These are phyloP conservation scores for Colletotrichum falcatum DNA, from an alignment of 2,329 filamentous ascomycete species.

Conservation along the genomic window DNA sequence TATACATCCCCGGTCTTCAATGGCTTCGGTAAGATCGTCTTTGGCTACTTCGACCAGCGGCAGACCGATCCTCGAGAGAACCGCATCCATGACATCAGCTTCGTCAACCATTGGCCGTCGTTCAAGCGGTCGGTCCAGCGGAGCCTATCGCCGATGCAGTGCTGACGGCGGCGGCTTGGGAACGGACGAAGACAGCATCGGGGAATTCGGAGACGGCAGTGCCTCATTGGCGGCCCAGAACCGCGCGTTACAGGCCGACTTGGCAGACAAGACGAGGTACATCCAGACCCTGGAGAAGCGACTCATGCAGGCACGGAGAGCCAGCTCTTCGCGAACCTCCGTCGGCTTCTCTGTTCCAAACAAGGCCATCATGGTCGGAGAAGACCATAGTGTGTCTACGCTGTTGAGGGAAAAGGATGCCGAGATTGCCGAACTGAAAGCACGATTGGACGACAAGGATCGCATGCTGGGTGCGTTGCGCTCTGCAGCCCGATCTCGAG, in stretches of 20 bases:
- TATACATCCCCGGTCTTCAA: slow-evolving; percentile 58
- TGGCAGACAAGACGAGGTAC: slow-evolving; percentile 97
- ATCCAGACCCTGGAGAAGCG: slow-evolving; percentile 94
- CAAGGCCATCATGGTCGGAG: slow-evolving; percentile 76
- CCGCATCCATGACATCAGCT: slow-evolving; percentile 75
- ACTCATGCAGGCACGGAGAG: slow-evolving; percentile 87
- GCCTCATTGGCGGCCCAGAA: slow-evolving; percentile 89
- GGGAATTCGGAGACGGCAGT: slow-evolving; percentile 87
- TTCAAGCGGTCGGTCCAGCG: slow-evolving; percentile 62
- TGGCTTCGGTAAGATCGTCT: slow-evolving; percentile 75
- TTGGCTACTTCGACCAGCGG: slow-evolving; percentile 71
- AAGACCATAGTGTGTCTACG: slow-evolving; percentile 80
- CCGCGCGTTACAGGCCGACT: slow-evolving; percentile 90
- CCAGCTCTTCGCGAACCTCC: slow-evolving; percentile 89
- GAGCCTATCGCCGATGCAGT: slow-evolving; percentile 57
- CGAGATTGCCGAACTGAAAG: slow-evolving; percentile 91
- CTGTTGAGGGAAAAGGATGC: slow-evolving; percentile 88
- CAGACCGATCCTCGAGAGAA: slow-evolving; percentile 68
- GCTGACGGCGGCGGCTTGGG: slow-evolving; percentile 54
- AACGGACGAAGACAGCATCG: slow-evolving; percentile 77
- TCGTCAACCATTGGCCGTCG: slow-evolving; percentile 69
- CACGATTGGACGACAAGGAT: slow-evolving; percentile 93
- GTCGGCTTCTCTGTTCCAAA: slow-evolving; percentile 73
- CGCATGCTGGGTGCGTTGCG: slow-evolving; percentile 90
- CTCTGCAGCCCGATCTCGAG: slow-evolving; percentile 86